A percentile compares a stretch with the other conserved stretches of the same genome.
phyloP scores from a whole-genome alignment of 371 early-diverging fungal genomes.

The Mucor lusitanicus region DNA sequence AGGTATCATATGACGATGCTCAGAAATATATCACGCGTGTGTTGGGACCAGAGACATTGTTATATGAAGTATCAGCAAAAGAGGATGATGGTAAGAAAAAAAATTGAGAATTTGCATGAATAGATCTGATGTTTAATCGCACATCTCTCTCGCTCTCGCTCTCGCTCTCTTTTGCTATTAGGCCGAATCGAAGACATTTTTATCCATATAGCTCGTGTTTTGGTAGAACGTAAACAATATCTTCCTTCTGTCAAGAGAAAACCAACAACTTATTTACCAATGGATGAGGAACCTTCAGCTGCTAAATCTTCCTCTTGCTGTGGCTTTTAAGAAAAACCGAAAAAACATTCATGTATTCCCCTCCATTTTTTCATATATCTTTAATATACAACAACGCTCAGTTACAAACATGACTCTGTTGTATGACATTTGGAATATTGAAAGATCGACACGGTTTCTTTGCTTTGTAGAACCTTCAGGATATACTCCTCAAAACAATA shows the following conservation, averaged over 20 bases:
- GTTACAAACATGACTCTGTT: neutral
- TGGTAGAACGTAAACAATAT: slow-evolving; percentile 61
- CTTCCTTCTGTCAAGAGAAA: slow-evolving; percentile 33
- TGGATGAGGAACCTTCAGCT: slow-evolving; percentile 41
- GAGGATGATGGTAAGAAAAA: slow-evolving; percentile 64
- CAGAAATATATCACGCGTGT: slow-evolving; percentile 61
- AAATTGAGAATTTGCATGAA: neutral
- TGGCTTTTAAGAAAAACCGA: slow-evolving; percentile 20
- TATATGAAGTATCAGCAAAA: slow-evolving; percentile 75
- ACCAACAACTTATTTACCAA: slow-evolving; percentile 27
- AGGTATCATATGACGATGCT: slow-evolving; percentile 60
- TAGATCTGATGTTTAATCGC: neutral
- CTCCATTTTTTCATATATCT: neutral
- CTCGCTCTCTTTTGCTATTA: neutral
- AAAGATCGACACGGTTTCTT: neutral
- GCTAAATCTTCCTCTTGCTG: slow-evolving; percentile 42
- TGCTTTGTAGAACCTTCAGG: too few relatives aligned
- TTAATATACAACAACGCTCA: too few relatives aligned
- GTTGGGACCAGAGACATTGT: slow-evolving; percentile 58
- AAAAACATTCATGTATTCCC: slow-evolving; percentile 2
- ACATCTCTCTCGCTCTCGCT: too few relatives aligned
- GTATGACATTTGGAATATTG: neutral
- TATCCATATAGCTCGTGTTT: slow-evolving; percentile 56
- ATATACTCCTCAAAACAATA: neutral
- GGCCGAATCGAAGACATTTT: slow-evolving; percentile 64